A percentile compares a stretch with the other conserved stretches of the same genome.
Evolutionary conservation across 2,329 filamentous ascomycete genomes (phyloP).

Genomic region (Monilinia vaccinii-corymbosi): DNA sequence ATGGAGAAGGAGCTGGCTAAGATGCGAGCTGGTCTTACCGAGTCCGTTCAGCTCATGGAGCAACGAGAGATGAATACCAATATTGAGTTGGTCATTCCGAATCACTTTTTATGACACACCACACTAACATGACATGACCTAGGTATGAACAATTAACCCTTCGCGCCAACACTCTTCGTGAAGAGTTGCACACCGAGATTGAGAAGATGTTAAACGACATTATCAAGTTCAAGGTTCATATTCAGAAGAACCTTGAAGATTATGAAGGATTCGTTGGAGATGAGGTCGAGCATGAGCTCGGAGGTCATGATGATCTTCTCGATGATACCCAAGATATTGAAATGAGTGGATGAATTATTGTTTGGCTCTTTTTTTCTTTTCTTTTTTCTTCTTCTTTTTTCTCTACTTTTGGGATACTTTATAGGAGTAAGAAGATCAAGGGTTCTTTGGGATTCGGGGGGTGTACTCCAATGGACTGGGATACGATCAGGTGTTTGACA

Average conservation of each 20-base stretch:
- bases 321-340: conserved; percentile 47
- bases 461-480: background rate
- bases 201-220: conserved; percentile 95
- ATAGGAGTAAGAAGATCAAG: background rate
- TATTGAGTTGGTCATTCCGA: conserved; percentile 61
- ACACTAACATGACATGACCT: conserved; percentile 18
- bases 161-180: conserved; percentile 72
- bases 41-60: conserved; percentile 85
- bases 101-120: background rate
- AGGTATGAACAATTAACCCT: conserved; percentile 91
- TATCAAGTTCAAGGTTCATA: conserved; percentile 96
- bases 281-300: conserved; percentile 79
- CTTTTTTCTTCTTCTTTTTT: too few species aligned
- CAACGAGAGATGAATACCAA: conserved; percentile 94
- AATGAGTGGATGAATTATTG: conserved; percentile 24
- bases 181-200: conserved; percentile 95
- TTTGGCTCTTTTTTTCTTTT: background rate
- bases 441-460: background rate
- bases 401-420: background rate
- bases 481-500: background rate
- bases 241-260: conserved; percentile 86
- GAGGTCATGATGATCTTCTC: conserved; percentile 46
- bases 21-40: conserved; percentile 75
- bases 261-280: conserved; percentile 91
- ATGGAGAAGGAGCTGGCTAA: conserved; percentile 97